phyloP scores from a whole-genome alignment of 192 early-diverging fungal genomes.

The Backusella luteola region DNA sequence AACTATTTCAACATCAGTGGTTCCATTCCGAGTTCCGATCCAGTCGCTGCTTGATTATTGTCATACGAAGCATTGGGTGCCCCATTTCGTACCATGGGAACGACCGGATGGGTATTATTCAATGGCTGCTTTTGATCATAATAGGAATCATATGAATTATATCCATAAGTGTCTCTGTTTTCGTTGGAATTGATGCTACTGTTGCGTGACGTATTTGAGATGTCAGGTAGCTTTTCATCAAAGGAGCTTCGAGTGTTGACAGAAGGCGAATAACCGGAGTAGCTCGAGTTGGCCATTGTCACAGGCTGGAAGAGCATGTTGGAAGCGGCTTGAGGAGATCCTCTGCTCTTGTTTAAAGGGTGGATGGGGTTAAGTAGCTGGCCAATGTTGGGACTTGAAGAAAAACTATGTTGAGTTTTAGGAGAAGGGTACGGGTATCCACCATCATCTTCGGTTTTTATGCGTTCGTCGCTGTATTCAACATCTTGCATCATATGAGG shows the following conservation, averaged over 20 bases:
- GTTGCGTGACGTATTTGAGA: background rate
- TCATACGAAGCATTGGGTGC: constrained; percentile 8
- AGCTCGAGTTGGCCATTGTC: background rate
- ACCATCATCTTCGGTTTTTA: background rate
- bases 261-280: background rate
- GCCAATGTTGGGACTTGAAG: constrained; percentile 23
- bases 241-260: background rate
- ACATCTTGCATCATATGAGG: constrained; percentile 15
- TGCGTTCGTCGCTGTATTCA: background rate
- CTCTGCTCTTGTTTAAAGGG: constrained; percentile 5
- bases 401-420: constrained; percentile 1
- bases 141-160: background rate
- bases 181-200: background rate
- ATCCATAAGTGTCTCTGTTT: background rate
- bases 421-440: background rate
- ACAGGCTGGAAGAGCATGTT: background rate
- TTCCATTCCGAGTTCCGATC: constrained; percentile 12
- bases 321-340: background rate
- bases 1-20: constrained; percentile 14
- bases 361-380: constrained; percentile 26
- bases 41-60: constrained; percentile 4
- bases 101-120: background rate
- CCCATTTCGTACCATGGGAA: constrained; percentile 14
- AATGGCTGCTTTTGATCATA: background rate
- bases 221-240: background rate